Percentiles rank a stretch among this genome's conserved stretches.
phyloP scores from a whole-genome alignment of 148 eudicot species.

The Vaccinium macrocarpon region DNA sequence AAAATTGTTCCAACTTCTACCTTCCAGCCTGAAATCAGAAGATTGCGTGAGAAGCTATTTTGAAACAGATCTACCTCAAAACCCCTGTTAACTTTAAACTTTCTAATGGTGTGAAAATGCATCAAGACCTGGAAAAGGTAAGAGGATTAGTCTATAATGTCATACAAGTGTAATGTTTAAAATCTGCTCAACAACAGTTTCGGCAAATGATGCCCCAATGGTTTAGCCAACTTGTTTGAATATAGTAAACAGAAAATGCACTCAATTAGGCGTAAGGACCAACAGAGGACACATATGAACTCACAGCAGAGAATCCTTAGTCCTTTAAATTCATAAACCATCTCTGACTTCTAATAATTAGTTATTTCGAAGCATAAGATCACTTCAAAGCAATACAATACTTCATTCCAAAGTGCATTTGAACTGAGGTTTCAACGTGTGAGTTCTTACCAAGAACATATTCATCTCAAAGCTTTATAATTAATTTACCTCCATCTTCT shows the following conservation, averaged over 20 bases:
- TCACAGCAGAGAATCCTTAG: not conserved
- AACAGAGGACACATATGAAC: not conserved
- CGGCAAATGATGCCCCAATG: not conserved
- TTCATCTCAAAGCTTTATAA: not conserved
- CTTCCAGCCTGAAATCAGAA: not conserved
- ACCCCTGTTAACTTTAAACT: not conserved
- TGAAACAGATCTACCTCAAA: slow-evolving; percentile 1
- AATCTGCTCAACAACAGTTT: not conserved
- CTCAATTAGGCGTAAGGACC: not conserved
- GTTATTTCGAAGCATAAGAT: not conserved
- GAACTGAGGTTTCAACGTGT: not conserved
- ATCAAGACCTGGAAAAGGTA: not conserved
- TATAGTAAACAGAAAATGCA: not conserved
- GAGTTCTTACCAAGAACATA: not conserved
- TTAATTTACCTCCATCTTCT: not conserved
- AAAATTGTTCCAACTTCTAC: not conserved
- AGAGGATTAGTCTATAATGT: not conserved
- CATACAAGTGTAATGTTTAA: not conserved
- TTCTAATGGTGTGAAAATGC: not conserved
- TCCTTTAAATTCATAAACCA: not conserved
- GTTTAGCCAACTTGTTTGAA: not conserved
- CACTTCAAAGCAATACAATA: not conserved
- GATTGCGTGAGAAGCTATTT: not conserved
- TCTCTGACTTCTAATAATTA: not conserved
- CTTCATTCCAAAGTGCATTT: not conserved